These are phyloP conservation scores for Carex littledalei DNA, from an alignment of 176 grass and related monocot genomes.

Conservation along the genomic window DNA sequence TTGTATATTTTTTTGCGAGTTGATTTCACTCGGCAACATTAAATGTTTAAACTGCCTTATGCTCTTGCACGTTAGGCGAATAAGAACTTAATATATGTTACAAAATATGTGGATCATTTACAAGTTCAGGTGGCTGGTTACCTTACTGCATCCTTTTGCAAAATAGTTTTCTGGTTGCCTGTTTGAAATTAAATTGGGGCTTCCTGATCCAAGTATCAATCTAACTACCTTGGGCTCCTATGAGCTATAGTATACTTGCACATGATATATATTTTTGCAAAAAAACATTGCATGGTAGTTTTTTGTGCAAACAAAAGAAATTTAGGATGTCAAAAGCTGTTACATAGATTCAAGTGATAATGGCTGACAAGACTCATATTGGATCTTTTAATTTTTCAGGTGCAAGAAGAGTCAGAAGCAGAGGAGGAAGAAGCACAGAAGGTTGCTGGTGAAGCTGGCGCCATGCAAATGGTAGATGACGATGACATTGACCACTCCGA, in stretches of 20 bases:
- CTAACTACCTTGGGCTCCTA: background rate
- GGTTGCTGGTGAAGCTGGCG: slow-evolving; percentile 48
- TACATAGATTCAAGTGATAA: background rate
- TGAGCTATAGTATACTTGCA: background rate
- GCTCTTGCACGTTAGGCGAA: background rate
- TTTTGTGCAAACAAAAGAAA: background rate
- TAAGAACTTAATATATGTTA: background rate
- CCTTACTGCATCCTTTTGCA: background rate
- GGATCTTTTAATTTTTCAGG: slow-evolving; percentile 32
- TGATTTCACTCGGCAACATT: background rate
- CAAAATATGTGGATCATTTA: background rate
- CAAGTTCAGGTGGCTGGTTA: background rate
- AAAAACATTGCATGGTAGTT: background rate
- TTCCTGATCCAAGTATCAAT: background rate
- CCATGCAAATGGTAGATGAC: slow-evolving; percentile 89
- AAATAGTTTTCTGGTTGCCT: background rate
- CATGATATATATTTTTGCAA: background rate
- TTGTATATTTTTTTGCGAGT: background rate
- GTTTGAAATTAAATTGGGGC: background rate
- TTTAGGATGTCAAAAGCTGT: background rate
- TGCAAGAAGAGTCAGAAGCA: slow-evolving; percentile 89
- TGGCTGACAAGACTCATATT: no score
- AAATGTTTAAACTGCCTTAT: background rate
- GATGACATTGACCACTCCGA: slow-evolving; percentile 64
- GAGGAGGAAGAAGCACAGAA: slow-evolving; percentile 58